phyloP scores from a whole-genome alignment of 2,329 filamentous ascomycete species.

The Macrophomina pseudophaseolina region DNA sequence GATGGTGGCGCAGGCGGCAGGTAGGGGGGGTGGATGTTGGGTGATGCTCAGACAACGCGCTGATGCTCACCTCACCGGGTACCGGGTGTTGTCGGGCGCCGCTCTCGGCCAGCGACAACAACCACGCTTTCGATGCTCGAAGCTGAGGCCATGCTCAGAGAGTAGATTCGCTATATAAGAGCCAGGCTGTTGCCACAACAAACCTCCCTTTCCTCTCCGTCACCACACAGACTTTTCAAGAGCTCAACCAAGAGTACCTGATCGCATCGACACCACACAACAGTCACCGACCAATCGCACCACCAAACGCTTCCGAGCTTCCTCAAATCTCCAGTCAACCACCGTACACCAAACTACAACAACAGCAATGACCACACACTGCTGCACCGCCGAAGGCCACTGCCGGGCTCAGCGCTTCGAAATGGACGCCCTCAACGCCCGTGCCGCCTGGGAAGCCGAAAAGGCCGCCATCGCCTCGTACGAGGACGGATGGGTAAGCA shows the following conservation, averaged over 20 bases:
- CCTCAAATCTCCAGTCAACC: background rate
- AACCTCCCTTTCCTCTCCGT: slow-evolving; percentile 5
- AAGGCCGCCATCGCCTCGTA: slow-evolving; percentile 30
- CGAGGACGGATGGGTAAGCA: slow-evolving; percentile 30
- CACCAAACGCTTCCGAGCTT: slow-evolving; percentile 3
- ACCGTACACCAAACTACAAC: slow-evolving; percentile 7
- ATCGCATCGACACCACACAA: background rate
- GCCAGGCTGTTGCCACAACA: background rate
- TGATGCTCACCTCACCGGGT: slow-evolving; percentile 21
- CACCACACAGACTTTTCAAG: background rate
- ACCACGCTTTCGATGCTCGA: background rate
- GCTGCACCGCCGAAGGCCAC: slow-evolving; percentile 31
- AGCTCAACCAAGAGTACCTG: background rate
- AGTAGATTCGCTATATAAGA: background rate
- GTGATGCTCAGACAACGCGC: slow-evolving; percentile 24
- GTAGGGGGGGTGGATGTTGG: slow-evolving; percentile 5
- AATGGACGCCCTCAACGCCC: slow-evolving; percentile 28
- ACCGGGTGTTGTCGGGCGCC: slow-evolving; percentile 18
- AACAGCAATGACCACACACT: slow-evolving; percentile 22
- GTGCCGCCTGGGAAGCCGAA: slow-evolving; percentile 31
- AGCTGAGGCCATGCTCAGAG: slow-evolving; percentile 2
- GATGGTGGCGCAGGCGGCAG: slow-evolving; percentile 13
- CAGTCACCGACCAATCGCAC: background rate
- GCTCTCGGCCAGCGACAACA: background rate
- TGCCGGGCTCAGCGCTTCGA: slow-evolving; percentile 36